A percentile compares a stretch with the other conserved stretches of the same genome.
Conservation (phyloP, 2,329 filamentous ascomycete species). For the Setomelanomma holmii region DNA sequence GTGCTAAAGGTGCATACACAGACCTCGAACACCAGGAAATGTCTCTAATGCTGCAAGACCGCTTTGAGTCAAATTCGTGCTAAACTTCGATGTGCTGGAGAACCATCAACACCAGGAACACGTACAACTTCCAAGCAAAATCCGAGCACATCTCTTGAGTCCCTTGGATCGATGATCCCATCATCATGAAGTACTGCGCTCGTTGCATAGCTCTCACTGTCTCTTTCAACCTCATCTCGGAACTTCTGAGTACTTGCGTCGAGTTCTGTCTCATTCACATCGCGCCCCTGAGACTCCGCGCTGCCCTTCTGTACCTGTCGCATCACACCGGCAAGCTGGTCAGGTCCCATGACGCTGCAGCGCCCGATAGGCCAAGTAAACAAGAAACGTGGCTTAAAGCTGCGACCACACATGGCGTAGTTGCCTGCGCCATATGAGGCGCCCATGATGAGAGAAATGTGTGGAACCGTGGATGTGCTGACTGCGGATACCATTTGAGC, state of each 20-base stretch:
- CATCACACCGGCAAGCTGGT: constrained; percentile 53
- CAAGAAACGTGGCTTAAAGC: constrained; percentile 53
- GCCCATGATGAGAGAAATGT: constrained; percentile 55
- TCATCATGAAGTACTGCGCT: constrained; percentile 46
- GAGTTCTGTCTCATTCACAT: constrained; percentile 31
- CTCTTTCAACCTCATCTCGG: constrained; percentile 34
- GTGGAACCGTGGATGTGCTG: constrained; percentile 53
- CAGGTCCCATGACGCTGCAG: constrained; percentile 53
- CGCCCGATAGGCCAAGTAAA: constrained; percentile 53
- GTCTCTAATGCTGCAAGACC: no score
- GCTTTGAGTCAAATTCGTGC: no score
- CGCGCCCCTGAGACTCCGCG: constrained; percentile 10
- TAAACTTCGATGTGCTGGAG: constrained; percentile 31
- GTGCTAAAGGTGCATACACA: no score
- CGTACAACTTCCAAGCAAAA: constrained; percentile 48
- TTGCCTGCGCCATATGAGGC: constrained; percentile 57
- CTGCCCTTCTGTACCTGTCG: constrained; percentile 33
- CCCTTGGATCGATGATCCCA: constrained; percentile 49
- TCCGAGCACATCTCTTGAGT: constrained; percentile 48
- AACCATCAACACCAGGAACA: constrained; percentile 27
- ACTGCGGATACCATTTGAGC: constrained; percentile 57
- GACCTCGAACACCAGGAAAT: no score
- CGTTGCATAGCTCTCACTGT: constrained; percentile 47
- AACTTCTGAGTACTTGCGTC: constrained; percentile 31
- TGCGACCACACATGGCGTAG: constrained; percentile 56